These are phyloP conservation scores for Alternaria sp. DNA, from an alignment of 2,329 filamentous ascomycete genomes.

Conservation along the genomic window DNA sequence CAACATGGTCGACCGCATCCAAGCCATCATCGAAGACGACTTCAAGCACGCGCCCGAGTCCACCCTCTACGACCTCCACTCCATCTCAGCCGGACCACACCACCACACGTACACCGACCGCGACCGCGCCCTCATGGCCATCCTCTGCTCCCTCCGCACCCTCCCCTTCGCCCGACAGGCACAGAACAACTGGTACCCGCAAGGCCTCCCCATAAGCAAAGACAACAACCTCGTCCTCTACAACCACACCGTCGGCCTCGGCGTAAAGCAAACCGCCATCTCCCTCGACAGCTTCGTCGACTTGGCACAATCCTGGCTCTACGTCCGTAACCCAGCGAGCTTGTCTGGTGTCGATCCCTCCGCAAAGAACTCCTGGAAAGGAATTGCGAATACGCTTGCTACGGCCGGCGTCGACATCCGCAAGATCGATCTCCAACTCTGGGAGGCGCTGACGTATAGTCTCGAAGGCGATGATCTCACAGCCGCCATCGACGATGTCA, in stretches of 20 bases:
- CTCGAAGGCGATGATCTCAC: background rate
- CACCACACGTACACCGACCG: background rate
- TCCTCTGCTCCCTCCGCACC: background rate
- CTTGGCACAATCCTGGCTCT: background rate
- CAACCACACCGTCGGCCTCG: background rate
- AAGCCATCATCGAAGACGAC: constrained; percentile 3
- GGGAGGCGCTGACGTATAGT: background rate
- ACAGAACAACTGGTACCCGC: constrained; percentile 4
- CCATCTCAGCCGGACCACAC: background rate
- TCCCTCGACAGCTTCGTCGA: background rate
- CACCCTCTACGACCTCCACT: background rate
- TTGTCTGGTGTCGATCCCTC: background rate
- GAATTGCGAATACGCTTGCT: background rate
- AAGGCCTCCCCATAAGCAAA: constrained; percentile 1
- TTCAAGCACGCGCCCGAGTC: background rate
- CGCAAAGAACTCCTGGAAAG: background rate
- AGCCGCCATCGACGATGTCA: background rate
- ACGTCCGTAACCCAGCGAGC: background rate
- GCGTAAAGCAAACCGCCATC: background rate
- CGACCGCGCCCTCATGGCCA: constrained; percentile 6
- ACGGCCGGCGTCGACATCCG: background rate
- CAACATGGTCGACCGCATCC: background rate
- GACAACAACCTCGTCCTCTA: constrained; percentile 1
- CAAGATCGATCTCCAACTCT: background rate
- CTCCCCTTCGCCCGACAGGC: background rate